A percentile compares a stretch with the other conserved stretches of the same genome.
phyloP scores from a whole-genome alignment of 495 filamentous ascomycete species.

The Talaromyces ruber region DNA sequence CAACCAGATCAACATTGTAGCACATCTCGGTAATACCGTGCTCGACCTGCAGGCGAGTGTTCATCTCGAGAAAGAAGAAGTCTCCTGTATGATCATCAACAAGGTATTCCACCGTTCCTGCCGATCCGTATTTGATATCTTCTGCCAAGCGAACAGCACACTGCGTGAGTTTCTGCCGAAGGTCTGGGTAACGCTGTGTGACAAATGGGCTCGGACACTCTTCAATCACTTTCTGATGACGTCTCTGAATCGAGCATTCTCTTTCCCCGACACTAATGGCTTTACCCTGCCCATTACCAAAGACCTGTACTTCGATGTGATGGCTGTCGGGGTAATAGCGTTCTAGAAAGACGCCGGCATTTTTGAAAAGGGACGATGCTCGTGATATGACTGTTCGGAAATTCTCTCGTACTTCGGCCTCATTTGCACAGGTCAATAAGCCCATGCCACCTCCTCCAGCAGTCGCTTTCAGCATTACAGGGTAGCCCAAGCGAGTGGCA shows the following conservation, averaged over 20 bases:
- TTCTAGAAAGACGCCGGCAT: conserved; percentile 38
- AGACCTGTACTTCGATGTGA: conserved; percentile 40
- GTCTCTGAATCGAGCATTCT: conserved; percentile 38
- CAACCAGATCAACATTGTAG: conserved; percentile 51
- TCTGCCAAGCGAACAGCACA: conserved; percentile 42
- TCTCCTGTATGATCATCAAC: conserved; percentile 48
- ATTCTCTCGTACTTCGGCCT: conserved; percentile 24
- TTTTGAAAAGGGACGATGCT: conserved; percentile 35
- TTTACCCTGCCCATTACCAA: conserved; percentile 34
- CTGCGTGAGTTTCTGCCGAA: conserved; percentile 40
- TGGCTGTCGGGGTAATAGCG: conserved; percentile 31
- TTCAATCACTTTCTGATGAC: conserved; percentile 51
- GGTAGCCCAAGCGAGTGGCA: conserved; percentile 39
- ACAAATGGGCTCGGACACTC: conserved; percentile 46
- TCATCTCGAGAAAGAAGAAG: conserved; percentile 65
- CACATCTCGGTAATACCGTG: conserved; percentile 57
- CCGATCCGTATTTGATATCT: conserved; percentile 47
- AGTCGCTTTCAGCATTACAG: conserved; percentile 51
- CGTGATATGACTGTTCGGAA: conserved; percentile 21
- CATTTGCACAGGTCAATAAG: conserved; percentile 27
- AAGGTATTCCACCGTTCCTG: conserved; percentile 57
- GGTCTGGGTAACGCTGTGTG: conserved; percentile 14
- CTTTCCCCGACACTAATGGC: conserved; percentile 34
- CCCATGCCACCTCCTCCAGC: conserved; percentile 54
- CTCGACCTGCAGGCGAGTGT: conserved; percentile 59